Percentiles rank a stretch among this genome's conserved stretches.
These are phyloP conservation scores for Leccinum subatratum DNA, from an alignment of 1,284 basidiomycete species.

Conservation along the genomic window DNA sequence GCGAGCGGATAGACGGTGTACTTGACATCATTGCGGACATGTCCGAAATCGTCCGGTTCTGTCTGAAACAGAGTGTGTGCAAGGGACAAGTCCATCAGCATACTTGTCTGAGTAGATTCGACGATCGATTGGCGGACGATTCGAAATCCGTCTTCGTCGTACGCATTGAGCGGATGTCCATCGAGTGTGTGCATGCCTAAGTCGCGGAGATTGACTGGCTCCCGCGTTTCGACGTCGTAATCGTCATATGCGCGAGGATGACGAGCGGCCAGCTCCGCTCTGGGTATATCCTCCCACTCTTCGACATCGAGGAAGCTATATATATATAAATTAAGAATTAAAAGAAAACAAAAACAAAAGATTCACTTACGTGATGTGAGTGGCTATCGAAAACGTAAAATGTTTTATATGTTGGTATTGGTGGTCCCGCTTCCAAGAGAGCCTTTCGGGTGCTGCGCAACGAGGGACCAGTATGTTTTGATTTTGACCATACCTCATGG, in stretches of 20 bases:
- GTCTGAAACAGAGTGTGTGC: not conserved
- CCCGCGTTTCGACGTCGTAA: not conserved
- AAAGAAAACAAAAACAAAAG: not conserved
- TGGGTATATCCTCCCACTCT: not conserved
- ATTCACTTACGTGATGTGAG: not conserved
- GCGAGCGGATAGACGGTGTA: not conserved
- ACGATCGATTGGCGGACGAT: not conserved
- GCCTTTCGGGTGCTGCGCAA: not conserved
- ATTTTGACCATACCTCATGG: not conserved
- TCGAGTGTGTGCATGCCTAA: not conserved
- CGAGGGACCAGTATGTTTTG: not conserved
- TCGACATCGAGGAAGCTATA: not conserved
- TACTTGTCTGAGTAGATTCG: fast-evolving
- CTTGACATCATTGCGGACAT: not conserved
- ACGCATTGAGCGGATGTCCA: not conserved
- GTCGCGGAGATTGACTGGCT: not conserved
- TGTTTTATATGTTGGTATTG: not conserved
- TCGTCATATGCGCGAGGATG: not conserved
- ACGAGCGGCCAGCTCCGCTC: not conserved
- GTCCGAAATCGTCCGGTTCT: not conserved
- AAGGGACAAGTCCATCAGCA: not conserved
- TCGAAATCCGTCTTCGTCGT: not conserved
- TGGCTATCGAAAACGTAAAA: not conserved
- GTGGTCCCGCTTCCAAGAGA: not conserved
- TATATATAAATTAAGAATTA: no score